Conservation (phyloP, 73 alveolate species). For the Paramecium caudatum region DNA sequence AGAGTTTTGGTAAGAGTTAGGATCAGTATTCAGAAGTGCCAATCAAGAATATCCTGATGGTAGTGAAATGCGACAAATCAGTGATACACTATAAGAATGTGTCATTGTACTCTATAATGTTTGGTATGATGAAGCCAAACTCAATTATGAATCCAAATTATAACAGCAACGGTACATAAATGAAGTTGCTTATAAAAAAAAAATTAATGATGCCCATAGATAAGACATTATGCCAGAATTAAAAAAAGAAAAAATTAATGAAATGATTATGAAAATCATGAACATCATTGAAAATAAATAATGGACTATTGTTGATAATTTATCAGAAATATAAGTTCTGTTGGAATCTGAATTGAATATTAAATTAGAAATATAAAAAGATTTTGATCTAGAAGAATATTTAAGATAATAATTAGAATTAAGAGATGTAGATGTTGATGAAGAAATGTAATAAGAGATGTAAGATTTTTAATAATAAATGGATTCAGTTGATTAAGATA, state of each 20-base stretch:
- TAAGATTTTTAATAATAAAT: slow-evolving; percentile 29
- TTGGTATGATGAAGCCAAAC: slow-evolving; percentile 33
- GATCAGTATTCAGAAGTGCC: slow-evolving; percentile 77
- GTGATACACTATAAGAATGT: slow-evolving; percentile 46
- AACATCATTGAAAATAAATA: slow-evolving; percentile 28
- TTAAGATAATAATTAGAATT: background rate
- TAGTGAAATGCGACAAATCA: slow-evolving; percentile 26
- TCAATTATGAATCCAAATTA: slow-evolving; percentile 2
- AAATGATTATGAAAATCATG: background rate
- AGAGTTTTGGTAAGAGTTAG: slow-evolving; percentile 90
- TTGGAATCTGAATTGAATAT: background rate
- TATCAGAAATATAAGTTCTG: background rate
- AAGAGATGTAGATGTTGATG: background rate
- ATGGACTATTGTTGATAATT: background rate
- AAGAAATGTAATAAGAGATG: slow-evolving; percentile 42
- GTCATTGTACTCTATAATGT: slow-evolving; percentile 3
- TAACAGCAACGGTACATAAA: background rate
- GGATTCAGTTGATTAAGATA: background rate
- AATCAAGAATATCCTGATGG: background rate
- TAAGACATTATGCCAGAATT: slow-evolving; percentile 43
- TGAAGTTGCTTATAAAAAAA: slow-evolving; percentile 12
- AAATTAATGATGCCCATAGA: slow-evolving; percentile 26
- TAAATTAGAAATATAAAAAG: background rate
- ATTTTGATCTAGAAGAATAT: slow-evolving; percentile 31
- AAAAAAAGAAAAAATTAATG: slow-evolving; percentile 52